Evolutionary conservation across 192 early-diverging fungal genomes (phyloP), one percentile per base, ranked within the genome.

Genomic region (Rhizophagus prolifer): DNA sequence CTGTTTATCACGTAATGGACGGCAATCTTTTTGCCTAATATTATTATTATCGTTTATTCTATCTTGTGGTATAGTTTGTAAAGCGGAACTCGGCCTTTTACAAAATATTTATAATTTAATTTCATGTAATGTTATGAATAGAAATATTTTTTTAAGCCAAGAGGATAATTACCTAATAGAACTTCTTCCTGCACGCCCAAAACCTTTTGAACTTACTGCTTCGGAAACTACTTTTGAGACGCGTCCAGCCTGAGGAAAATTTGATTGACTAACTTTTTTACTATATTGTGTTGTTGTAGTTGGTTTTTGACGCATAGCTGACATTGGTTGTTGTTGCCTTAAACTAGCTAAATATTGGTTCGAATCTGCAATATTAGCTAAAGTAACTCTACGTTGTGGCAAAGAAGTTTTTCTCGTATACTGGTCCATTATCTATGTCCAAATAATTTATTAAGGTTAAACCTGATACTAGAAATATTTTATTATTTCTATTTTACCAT

Each of bases 1-100:
- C 21, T 71, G 34, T 70, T 91, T 88, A 70, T 91, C 90, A 50
- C 90, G 86, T 16, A 93, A 77, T 13, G 90, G 86, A 46, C 93
- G 87, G 9, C 90, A 88, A 64, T 95, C 93, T 77, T 92, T 92
- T 25, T 47, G n/a, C 16, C 68, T 23, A 47, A 14, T 9, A 9
- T n/a, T 10, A 13, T n/a, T 25, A 47, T 23, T 41, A 10, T 44
- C 41, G 41, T 44, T 44, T 44, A 44, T 44, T 21, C 68, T 23
- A 21, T 41, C 44, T 70, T 47, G 26, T 47, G 23, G 14, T 9
- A 34, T 38, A 36, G 4, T 41, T 25, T 26, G 30, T 28, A 19
- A 28, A 30, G 28, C 4, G 6, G 25, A 30, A 31, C 30, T 7
- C 13, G 6, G 60, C 25, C 41, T 44, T 44, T 44, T 44, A 12